A percentile compares a stretch with the other conserved stretches of the same genome.
These are phyloP conservation scores for Nicotiana knightiana DNA, from an alignment of 257 asterid genomes.

Conservation along the genomic window DNA sequence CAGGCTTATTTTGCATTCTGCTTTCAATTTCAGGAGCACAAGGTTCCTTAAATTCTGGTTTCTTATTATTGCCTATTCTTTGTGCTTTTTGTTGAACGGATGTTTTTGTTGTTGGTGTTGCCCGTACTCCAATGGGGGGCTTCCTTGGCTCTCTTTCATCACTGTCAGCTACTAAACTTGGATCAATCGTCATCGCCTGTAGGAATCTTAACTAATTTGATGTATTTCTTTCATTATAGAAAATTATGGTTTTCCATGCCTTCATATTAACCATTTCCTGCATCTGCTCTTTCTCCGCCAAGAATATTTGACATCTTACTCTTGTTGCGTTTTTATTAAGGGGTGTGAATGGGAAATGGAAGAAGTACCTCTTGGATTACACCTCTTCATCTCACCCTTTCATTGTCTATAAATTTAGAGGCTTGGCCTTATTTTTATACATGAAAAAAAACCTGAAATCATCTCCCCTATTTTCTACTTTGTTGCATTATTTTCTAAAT, in stretches of 20 bases:
- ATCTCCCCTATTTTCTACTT: too few species aligned
- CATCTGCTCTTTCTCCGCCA: too few species aligned
- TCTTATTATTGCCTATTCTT: neutral
- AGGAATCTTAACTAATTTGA: conserved; percentile 22
- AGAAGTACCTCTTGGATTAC: too few species aligned
- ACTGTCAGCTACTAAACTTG: conserved; percentile 84
- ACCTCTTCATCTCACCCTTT: too few species aligned
- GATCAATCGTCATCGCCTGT: conserved; percentile 81
- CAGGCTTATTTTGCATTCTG: neutral
- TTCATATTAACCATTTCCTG: too few species aligned
- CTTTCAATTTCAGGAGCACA: neutral
- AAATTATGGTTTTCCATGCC: neutral
- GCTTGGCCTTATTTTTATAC: too few species aligned
- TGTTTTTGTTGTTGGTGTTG: conserved; percentile 94
- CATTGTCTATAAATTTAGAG: too few species aligned
- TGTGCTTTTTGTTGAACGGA: conserved; percentile 25
- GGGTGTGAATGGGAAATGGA: too few species aligned
- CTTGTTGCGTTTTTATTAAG: too few species aligned
- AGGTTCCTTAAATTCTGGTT: neutral
- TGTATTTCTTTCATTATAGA: neutral
- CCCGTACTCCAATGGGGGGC: conserved; percentile 95
- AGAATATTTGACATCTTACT: too few species aligned
- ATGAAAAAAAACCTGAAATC: too few species aligned
- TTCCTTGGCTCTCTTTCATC: conserved; percentile 92
- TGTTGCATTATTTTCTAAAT: too few species aligned